Evolutionary conservation across 1,284 basidiomycete species (phyloP), one percentile per base, ranked within the genome.

Genomic region (Leccinum colubrinum): DNA sequence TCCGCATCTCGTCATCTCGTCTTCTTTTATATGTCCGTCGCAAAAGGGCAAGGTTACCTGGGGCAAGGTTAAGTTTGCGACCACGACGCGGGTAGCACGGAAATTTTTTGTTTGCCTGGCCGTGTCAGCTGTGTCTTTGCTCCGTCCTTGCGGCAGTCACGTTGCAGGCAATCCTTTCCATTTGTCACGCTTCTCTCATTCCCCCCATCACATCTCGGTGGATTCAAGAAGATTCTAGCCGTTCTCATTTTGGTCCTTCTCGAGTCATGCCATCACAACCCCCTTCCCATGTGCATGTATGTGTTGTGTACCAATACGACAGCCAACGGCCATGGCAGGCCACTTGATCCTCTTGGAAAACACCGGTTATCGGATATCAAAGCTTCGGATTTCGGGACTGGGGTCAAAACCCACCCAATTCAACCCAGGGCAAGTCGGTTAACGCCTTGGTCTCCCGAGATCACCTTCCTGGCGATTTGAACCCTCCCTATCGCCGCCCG

Each of bases 81-180:
- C 30, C 55, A 65, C 39, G 46, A 60, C 70, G 62, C 64, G 71
- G 61, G 65, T 69, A 66, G 61, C 20, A 67, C 72, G 73, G 74
- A 70, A 67, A 70, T 69, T 65, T 70, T 72, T 70, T 71, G 55
- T 60, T 72, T 65, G 59, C 64, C 68, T 65, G 62, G 56, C 55
- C 33, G 46, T 60, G 62, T 64, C 61, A 69, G 56, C 15, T 58
- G 61, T 71, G 70, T 68, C 72, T 73, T 75, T 73, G 69, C 63
- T 64, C 64, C 72, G 63, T 76, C 72, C 72, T 73, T 74, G 73
- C 75, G 72, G 72, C 66, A 67, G 63, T 70, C 70, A 66, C 73
- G 64, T 73, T 76, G 71, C 65, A 65, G 55, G 55, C 59, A 48
- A 54, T 60, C 61, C 48, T 61, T 60, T 62, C 20, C 46, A 57